These are phyloP conservation scores for Cucurbita maxima DNA, from an alignment of 306 rosid genomes.

Conservation along the genomic window DNA sequence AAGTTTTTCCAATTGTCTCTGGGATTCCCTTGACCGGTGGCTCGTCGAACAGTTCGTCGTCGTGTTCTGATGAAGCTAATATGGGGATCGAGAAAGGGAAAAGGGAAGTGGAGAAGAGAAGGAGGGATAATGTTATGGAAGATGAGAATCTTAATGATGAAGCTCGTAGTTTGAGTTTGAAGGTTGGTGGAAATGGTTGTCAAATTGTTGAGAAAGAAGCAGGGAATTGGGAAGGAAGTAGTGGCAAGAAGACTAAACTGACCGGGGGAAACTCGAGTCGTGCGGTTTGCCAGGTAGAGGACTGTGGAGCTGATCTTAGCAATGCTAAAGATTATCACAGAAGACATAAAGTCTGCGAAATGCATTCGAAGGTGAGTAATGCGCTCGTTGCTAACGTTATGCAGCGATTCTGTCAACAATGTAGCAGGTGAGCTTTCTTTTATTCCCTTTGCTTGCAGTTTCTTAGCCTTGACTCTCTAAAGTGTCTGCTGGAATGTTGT, in stretches of 20 bases:
- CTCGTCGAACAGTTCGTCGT: conserved; percentile 59
- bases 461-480: not conserved
- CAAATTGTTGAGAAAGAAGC: conserved; percentile 35
- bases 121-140: conserved; percentile 45
- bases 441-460: not conserved
- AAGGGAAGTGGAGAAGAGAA: conserved; percentile 62
- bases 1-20: conserved; percentile 38
- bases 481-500: conserved; percentile 10
- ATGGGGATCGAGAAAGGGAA: conserved; percentile 27
- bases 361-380: conserved; percentile 73
- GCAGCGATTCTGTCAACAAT: conserved; percentile 97
- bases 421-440: conserved; percentile 56
- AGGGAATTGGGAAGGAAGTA: conserved; percentile 34
- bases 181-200: conserved; percentile 46
- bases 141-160: conserved; percentile 43
- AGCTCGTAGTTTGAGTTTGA: conserved; percentile 37
- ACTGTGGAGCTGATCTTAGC: conserved; percentile 74
- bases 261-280: conserved; percentile 45
- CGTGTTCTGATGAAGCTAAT: conserved; percentile 58
- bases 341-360: conserved; percentile 83
- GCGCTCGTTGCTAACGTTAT: conserved; percentile 61
- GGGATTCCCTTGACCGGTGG: conserved; percentile 38
- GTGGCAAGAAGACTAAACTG: conserved; percentile 58
- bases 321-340: conserved; percentile 71
- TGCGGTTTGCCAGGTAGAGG: conserved; percentile 81